A percentile compares a stretch with the other conserved stretches of the same genome.
Evolutionary conservation across 805 yeast species (phyloP).

Genomic region (Jamesozyma spencerorum): DNA sequence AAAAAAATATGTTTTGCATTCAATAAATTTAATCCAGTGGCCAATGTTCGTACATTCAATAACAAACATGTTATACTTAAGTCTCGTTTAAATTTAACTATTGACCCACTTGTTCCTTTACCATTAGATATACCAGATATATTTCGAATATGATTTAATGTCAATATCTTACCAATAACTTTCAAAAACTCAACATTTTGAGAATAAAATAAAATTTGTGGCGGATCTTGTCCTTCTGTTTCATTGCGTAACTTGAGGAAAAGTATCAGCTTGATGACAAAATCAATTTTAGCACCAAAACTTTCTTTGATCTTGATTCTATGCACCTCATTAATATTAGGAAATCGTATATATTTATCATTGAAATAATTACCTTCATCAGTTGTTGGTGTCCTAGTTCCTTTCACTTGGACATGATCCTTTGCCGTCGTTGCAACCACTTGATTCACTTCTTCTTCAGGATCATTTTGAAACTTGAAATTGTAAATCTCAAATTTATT

Average conservation of each 20-base stretch:
- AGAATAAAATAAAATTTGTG: slow-evolving; percentile 80
- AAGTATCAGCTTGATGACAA: slow-evolving; percentile 62
- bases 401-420: slow-evolving; percentile 3
- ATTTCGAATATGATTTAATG: slow-evolving; percentile 44
- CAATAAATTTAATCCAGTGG: slow-evolving; percentile 82
- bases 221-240: slow-evolving; percentile 29
- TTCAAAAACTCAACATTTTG: slow-evolving; percentile 76
- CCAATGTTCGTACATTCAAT: slow-evolving; percentile 75
- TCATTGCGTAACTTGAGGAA: slow-evolving; percentile 49
- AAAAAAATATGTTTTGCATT: slow-evolving; percentile 89
- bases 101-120: slow-evolving; percentile 14
- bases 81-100: slow-evolving; percentile 50
- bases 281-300: slow-evolving; percentile 83
- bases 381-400: background rate
- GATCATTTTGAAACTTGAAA: slow-evolving; percentile 42
- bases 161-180: slow-evolving; percentile 57
- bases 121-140: slow-evolving; percentile 40
- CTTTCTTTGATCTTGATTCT: slow-evolving; percentile 36
- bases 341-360: slow-evolving; percentile 17
- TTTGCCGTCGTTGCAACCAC: background rate
- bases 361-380: slow-evolving; percentile 1
- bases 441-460: background rate
- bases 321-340: slow-evolving; percentile 37
- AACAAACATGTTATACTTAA: slow-evolving; percentile 70
- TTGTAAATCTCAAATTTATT: slow-evolving; percentile 48